Evolutionary conservation across 805 yeast species (phyloP), one percentile per base, ranked within the genome.

Genomic region (Metschnikowia kofuensis): DNA sequence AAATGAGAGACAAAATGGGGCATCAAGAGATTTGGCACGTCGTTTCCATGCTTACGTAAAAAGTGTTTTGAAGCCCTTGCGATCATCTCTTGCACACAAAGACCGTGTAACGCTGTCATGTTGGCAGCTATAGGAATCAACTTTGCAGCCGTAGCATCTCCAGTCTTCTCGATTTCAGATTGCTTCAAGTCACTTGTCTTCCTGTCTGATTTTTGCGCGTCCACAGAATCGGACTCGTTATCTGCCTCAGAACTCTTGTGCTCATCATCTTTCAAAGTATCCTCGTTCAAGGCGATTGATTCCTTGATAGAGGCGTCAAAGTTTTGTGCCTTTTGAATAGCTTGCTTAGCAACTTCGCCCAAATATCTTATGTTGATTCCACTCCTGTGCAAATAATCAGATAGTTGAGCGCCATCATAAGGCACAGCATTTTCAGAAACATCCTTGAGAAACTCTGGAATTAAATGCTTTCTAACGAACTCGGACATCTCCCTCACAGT

Each of bases 291-390:
- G 31, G 58, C 57, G 43, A 64, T 55, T 37, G 63, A 60, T 41
- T 61, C 47, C 38, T 61, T 57, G 11, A 57, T 49, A 27, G 49
- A 53, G 11, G 46, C 29, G 34, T 51, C 44, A 36, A 40, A 43
- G 4, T 49, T 54, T 7, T 47, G 56, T 32, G 55, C 64, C 47
- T 55, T 63, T 5, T 32, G 44, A n/a, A 56, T 28, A 45, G 67
- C 63, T 44, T 65, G 60, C 32, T 64, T 60, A 21, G 83, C 83
- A 54, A 88, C 62, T 14, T 61, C 66, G 51, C 97, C 97, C 60
- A 92, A 75, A 63, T 92, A 92, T 72, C 98, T 85, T 68, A 91
- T 64, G 66, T 89, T 91, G 65, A 92, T 83, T 75, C 99, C 99
- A 47, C 75, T 73, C 53, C 79, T 79, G 67, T 94, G 99, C 68